Percentiles rank a stretch among this genome's conserved stretches.
Conservation (phyloP, 306 rosid species). For the Inga leiocalycina region DNA sequence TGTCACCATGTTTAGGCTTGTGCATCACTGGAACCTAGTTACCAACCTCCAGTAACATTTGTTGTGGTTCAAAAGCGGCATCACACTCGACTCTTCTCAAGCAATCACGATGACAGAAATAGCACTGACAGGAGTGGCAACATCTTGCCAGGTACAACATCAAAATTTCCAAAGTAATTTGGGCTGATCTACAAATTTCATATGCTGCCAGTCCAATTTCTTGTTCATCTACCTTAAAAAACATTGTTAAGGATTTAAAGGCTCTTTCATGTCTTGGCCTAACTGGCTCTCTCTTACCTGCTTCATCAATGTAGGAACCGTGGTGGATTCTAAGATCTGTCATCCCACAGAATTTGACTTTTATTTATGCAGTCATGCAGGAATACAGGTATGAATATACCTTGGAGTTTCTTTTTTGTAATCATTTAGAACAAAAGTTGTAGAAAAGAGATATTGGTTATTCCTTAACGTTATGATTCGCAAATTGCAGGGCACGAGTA, state of each 20-base stretch:
- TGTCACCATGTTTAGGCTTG: constrained; percentile 56
- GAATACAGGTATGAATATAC: constrained; percentile 63
- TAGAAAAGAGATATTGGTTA: neutral
- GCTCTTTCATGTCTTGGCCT: neutral
- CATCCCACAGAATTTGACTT: constrained; percentile 87
- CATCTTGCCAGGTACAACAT: constrained; percentile 63
- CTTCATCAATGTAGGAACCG: constrained; percentile 59
- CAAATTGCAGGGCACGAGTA: constrained; percentile 58
- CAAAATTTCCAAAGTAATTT: no score
- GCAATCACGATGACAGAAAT: constrained; percentile 58
- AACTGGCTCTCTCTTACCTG: neutral
- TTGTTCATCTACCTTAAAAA: neutral
- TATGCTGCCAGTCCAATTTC: neutral
- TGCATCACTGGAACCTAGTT: constrained; percentile 74
- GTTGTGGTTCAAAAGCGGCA: constrained; percentile 84
- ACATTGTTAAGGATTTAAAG: neutral
- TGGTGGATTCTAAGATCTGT: constrained; percentile 83
- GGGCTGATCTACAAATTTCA: no score
- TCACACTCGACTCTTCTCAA: constrained; percentile 71
- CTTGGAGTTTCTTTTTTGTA: neutral
- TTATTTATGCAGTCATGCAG: constrained; percentile 85
- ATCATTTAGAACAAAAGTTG: neutral
- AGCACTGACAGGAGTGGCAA: constrained; percentile 73
- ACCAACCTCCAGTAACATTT: constrained; percentile 87
- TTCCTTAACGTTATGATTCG: neutral